These are phyloP conservation scores for Yamadazyma jaroonii DNA, from an alignment of 1,139 yeast species.

Conservation along the genomic window DNA sequence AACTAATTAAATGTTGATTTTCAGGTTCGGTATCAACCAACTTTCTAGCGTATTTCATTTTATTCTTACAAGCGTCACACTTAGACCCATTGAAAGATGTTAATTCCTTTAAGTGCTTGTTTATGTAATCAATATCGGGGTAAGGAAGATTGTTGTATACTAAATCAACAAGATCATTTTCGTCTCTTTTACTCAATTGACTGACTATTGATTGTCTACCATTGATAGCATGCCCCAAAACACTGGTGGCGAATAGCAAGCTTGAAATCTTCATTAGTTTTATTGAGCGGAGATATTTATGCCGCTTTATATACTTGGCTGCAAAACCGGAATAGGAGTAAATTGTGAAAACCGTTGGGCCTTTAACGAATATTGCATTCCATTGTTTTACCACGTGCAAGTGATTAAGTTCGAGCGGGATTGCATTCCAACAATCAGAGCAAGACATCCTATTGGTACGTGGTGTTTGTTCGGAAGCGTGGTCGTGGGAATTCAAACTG, in stretches of 20 bases:
- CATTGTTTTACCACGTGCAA: neutral
- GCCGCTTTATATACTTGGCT: neutral
- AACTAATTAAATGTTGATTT: conserved; percentile 32
- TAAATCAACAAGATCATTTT: conserved; percentile 19
- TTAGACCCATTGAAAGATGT: conserved; percentile 26
- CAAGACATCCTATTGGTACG: no score
- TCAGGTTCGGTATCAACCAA: conserved; percentile 29
- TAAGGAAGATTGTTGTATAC: conserved; percentile 24
- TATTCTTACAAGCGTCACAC: conserved; percentile 36
- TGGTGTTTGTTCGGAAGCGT: no score
- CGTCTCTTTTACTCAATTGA: conserved; percentile 17
- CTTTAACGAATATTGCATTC: no score
- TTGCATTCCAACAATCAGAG: neutral
- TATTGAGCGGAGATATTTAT: no score
- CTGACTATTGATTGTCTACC: conserved; percentile 18
- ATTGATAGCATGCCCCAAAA: conserved; percentile 16
- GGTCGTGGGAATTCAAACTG: no score
- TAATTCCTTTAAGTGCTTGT: conserved; percentile 22
- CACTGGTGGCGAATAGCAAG: conserved; percentile 7
- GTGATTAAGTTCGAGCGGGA: neutral
- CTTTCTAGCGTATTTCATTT: conserved; percentile 27
- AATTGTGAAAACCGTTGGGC: no score
- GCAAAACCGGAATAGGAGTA: no score
- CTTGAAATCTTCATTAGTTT: neutral
- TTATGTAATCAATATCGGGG: conserved; percentile 29